Evolutionary conservation across 805 yeast species (phyloP).

Genomic region (Candida hispaniensis): DNA sequence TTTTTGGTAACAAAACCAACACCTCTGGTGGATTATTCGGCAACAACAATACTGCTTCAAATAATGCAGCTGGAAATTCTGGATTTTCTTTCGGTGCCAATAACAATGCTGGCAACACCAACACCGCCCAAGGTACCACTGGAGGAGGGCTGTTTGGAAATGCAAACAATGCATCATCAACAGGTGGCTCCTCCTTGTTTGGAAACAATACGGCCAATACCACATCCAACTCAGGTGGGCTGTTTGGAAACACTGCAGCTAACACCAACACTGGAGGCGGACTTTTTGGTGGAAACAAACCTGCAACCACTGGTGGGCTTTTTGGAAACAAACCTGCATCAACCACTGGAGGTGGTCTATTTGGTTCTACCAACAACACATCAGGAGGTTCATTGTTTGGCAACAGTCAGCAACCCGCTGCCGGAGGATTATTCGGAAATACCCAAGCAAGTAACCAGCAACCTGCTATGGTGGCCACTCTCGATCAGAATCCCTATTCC

Average conservation of each 20-base stretch:
- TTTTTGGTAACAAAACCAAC: conserved; percentile 31
- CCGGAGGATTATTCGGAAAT: conserved; percentile 30
- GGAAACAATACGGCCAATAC: conserved; percentile 16
- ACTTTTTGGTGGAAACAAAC: conserved; percentile 18
- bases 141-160: conserved; percentile 30
- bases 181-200: conserved; percentile 18
- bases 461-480: conserved; percentile 29
- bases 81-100: conserved; percentile 17
- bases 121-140: conserved; percentile 19
- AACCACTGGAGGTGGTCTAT: conserved; percentile 27
- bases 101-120: conserved; percentile 19
- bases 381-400: conserved; percentile 24
- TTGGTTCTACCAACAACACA: conserved; percentile 26
- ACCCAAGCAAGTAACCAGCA: conserved; percentile 22
- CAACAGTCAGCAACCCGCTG: conserved; percentile 16
- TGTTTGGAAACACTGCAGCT: conserved; percentile 14
- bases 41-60: conserved; percentile 16
- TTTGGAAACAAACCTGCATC: conserved; percentile 20
- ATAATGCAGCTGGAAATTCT: conserved; percentile 17
- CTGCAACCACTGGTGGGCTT: conserved; percentile 20
- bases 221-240: conserved; percentile 16
- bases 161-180: conserved; percentile 14
- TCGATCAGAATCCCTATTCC: conserved; percentile 65
- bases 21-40: conserved; percentile 21
- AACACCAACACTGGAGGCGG: conserved; percentile 20